Percentiles rank a stretch among this genome's conserved stretches.
Evolutionary conservation across 495 filamentous ascomycete genomes (phyloP).

Genomic region (Elasticomyces elasticus): DNA sequence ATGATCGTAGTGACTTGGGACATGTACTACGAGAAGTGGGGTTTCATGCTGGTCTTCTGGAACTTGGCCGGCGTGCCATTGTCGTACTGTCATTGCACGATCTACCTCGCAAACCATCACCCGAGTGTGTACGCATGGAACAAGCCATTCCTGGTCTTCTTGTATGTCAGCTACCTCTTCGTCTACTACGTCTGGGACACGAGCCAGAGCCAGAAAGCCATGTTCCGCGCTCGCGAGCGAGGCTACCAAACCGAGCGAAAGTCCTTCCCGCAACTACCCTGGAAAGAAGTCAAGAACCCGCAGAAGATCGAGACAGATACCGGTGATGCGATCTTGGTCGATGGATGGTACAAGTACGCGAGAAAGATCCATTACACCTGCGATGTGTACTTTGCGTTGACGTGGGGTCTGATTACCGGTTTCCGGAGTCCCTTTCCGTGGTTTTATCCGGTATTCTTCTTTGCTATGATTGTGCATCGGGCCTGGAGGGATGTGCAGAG

Average conservation of each 20-base stretch:
- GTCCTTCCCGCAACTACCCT: constrained; percentile 88
- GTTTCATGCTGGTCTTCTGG: constrained; percentile 99
- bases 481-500: constrained; percentile 73
- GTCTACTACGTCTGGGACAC: constrained; percentile 92
- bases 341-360: constrained; percentile 80
- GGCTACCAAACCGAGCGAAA: constrained; percentile 63
- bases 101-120: constrained; percentile 84
- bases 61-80: constrained; percentile 93
- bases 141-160: constrained; percentile 49
- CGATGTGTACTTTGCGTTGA: constrained; percentile 71
- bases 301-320: constrained; percentile 67
- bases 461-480: constrained; percentile 82
- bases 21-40: constrained; percentile 99
- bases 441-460: constrained; percentile 94
- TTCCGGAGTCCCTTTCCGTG: constrained; percentile 82
- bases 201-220: constrained; percentile 89
- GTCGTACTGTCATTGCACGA: constrained; percentile 91
- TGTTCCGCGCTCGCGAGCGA: constrained; percentile 72
- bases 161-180: constrained; percentile 68
- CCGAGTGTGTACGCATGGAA: constrained; percentile 77
- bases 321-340: constrained; percentile 73
- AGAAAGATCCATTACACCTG: constrained; percentile 94
- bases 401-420: constrained; percentile 56
- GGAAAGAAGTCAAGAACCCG: constrained; percentile 79
- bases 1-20: constrained; percentile 92